These are phyloP conservation scores for Pyricularia sp. DNA, from an alignment of 2,329 filamentous ascomycete genomes.

Conservation along the genomic window DNA sequence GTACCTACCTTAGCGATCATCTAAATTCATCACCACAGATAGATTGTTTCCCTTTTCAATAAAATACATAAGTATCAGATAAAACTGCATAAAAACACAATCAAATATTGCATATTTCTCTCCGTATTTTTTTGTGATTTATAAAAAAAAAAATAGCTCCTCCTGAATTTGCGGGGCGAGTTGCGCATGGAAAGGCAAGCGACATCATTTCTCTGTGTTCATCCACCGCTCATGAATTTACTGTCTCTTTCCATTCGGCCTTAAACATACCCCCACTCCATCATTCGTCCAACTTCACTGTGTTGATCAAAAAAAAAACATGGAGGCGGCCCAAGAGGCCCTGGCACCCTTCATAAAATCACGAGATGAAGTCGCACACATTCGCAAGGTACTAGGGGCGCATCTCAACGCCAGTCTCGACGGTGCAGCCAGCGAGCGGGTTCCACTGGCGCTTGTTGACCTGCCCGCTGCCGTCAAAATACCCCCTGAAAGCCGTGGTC, in stretches of 20 bases:
- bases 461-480: constrained; percentile 19
- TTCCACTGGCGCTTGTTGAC: constrained; percentile 32
- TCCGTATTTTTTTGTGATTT: not conserved
- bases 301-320: not conserved
- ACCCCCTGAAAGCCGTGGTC: constrained; percentile 26
- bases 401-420: constrained; percentile 36
- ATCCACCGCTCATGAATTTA: not conserved
- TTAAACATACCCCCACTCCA: not conserved
- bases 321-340: constrained; percentile 8
- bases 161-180: not conserved
- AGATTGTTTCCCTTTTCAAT: too few species aligned
- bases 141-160: not conserved
- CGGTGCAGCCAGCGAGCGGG: constrained; percentile 18
- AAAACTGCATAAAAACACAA: not conserved
- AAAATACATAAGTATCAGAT: too few species aligned
- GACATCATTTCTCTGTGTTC: not conserved
- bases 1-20: not conserved
- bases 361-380: constrained; percentile 42
- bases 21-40: not conserved
- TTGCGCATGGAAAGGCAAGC: not conserved
- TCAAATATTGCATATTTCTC: not conserved
- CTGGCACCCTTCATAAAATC: constrained; percentile 42
- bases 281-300: not conserved
- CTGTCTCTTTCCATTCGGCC: not conserved
- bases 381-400: constrained; percentile 40